A percentile compares a stretch with the other conserved stretches of the same genome.
Conservation (phyloP, 495 filamentous ascomycete species). For the Lophium mytilinum region DNA sequence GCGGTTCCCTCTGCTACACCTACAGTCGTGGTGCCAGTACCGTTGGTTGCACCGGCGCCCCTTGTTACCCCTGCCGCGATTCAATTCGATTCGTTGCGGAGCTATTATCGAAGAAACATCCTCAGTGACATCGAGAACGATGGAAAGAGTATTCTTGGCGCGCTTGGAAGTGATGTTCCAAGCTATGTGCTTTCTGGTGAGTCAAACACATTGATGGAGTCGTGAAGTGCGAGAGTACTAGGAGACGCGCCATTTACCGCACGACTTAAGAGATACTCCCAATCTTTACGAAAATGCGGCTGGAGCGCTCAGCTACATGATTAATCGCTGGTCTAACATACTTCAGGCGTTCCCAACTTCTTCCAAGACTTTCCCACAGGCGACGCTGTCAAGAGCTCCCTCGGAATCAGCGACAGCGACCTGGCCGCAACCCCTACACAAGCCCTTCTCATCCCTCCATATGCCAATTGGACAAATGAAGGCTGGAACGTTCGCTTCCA, state of each 20-base stretch:
- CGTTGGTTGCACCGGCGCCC: constrained; percentile 10
- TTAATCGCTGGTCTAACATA: background rate
- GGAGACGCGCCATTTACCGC: background rate
- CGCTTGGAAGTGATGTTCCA: constrained; percentile 18
- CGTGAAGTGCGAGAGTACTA: background rate
- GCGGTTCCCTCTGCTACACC: constrained; percentile 18
- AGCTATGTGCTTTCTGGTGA: constrained; percentile 18
- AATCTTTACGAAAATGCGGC: too few relatives aligned
- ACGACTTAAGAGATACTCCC: too few relatives aligned
- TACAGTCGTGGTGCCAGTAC: constrained; percentile 1
- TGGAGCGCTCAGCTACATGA: background rate
- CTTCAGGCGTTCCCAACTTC: constrained; percentile 46
- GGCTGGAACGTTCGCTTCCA: constrained; percentile 72
- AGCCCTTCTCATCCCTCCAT: constrained; percentile 66
- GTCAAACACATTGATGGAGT: background rate
- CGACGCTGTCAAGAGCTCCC: constrained; percentile 46
- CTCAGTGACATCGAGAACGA: constrained; percentile 17
- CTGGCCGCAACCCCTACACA: constrained; percentile 56
- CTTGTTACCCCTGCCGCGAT: constrained; percentile 21
- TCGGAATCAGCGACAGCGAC: constrained; percentile 50
- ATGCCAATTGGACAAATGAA: constrained; percentile 68
- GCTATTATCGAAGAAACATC: constrained; percentile 21
- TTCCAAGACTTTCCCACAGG: constrained; percentile 62
- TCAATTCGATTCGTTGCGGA: constrained; percentile 17
- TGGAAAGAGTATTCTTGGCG: constrained; percentile 8